Base-by-base conservation (phyloP, 2,329 filamentous ascomycete genomes). In the Aspergillus costaricaensis region DNA sequence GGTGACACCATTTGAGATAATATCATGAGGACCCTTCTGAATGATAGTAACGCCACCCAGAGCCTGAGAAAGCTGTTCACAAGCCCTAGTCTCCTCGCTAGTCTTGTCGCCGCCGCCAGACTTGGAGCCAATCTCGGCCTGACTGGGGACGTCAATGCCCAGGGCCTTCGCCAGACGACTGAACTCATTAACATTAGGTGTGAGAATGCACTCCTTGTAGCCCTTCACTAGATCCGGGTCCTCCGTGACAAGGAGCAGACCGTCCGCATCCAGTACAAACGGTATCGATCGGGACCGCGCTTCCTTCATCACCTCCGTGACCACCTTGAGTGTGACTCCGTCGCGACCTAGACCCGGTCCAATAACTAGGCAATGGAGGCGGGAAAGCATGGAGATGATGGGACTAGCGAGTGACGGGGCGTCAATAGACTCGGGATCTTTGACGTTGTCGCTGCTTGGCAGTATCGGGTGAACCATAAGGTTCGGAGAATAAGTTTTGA, bases 401-500 rank as follows among this genome's bases (percentile, higher is more conserved):
- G 85, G 80, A 23, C 83, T 77, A 8, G 91, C 86, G 51, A 96
- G 83, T 1, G 89, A 83, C 66, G 86, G 82, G 12, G 71, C 72
- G 56, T 82, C 77, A 52, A 80, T 76, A 23, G 79, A 74, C 56
- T 85, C 78, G 67, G 86, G 82, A 21, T 78, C 72, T 39, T 72
- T 70, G 27, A 78, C 72, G n/a, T 74, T 68, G 67, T 85, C 83
- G 49, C 87, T 86, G 77, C 95, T 91, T 30, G 92, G 90, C 87
- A 99, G 94, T 67, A 97, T 86, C 0, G 95, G 95, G 76, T 98
- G 95, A 10, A 99, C 95, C 94, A 99, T 99, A 27, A 99, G 83
- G 75, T 98, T 97, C 2, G 95, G 95, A 19, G 93, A 97, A 81
- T 98, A 99, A 4, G 92, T 91, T 81, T 99, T 99, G 79, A 99